Conservation (phyloP, 2,329 filamentous ascomycete genomes). For the Verruconis gallopava region DNA sequence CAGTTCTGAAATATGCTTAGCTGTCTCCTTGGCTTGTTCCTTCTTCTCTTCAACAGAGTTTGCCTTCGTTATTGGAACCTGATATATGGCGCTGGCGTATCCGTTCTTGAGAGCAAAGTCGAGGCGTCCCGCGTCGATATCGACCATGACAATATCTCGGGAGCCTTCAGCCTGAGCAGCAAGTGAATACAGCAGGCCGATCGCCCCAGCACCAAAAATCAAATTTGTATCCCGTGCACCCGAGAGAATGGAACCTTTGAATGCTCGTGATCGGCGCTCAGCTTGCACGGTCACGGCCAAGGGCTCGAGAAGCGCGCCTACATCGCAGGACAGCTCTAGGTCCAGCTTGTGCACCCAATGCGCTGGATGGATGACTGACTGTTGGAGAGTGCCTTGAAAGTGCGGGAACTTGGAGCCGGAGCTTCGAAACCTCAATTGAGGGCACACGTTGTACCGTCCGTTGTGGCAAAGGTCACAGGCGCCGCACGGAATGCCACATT, state of each 20-base stretch:
- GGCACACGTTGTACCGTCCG: slow-evolving; percentile 30
- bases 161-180: slow-evolving; percentile 29
- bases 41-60: too few relatives aligned
- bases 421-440: slow-evolving; percentile 30
- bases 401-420: slow-evolving; percentile 31
- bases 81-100: slow-evolving; percentile 19
- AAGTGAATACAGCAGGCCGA: slow-evolving; percentile 26
- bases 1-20: too few relatives aligned
- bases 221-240: slow-evolving; percentile 68
- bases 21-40: too few relatives aligned
- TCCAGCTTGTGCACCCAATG: slow-evolving; percentile 32
- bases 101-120: slow-evolving; percentile 26
- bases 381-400: slow-evolving; percentile 31
- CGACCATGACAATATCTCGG: slow-evolving; percentile 28
- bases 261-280: slow-evolving; percentile 57
- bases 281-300: slow-evolving; percentile 80
- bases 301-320: slow-evolving; percentile 37
- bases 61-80: too few relatives aligned
- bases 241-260: slow-evolving; percentile 52
- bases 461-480: slow-evolving; percentile 29
- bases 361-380: slow-evolving; percentile 30
- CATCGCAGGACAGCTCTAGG: slow-evolving; percentile 21
- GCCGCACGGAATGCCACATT: slow-evolving; percentile 29
- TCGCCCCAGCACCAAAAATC: slow-evolving; percentile 72
- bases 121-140: slow-evolving; percentile 27